A percentile compares a stretch with the other conserved stretches of the same genome.
Evolutionary conservation across 2,329 filamentous ascomycete genomes (phyloP).

Genomic region (Hymenoscyphus fraxineus): DNA sequence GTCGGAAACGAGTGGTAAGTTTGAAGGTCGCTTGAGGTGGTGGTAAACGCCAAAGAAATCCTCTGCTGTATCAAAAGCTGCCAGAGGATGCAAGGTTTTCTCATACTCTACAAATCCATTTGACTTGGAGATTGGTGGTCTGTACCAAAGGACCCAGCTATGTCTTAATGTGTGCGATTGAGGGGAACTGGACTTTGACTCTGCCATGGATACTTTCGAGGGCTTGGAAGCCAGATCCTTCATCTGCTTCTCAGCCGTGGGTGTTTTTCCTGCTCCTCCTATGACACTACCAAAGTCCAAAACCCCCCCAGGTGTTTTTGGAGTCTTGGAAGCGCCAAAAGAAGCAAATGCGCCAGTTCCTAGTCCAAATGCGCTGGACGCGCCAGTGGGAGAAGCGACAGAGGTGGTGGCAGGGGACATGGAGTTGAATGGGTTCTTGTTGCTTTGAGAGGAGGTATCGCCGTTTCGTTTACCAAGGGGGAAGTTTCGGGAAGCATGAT

Average conservation of each 20-base stretch:
- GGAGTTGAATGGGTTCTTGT: slow-evolving; percentile 73
- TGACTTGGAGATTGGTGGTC: slow-evolving; percentile 93
- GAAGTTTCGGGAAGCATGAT: slow-evolving; percentile 57
- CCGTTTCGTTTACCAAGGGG: slow-evolving; percentile 71
- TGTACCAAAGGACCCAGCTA: slow-evolving; percentile 95
- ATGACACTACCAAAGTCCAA: slow-evolving; percentile 69
- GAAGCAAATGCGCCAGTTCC: slow-evolving; percentile 95
- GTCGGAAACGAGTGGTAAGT: slow-evolving; percentile 86
- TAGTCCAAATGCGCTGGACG: slow-evolving; percentile 86
- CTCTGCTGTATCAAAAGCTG: slow-evolving; percentile 75
- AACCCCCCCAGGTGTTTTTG: slow-evolving; percentile 76
- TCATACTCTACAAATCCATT: slow-evolving; percentile 84
- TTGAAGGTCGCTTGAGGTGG: slow-evolving; percentile 85
- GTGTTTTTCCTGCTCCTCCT: slow-evolving; percentile 45
- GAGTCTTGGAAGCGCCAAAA: slow-evolving; percentile 80
- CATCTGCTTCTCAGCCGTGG: slow-evolving; percentile 61
- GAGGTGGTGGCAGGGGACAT: slow-evolving; percentile 67
- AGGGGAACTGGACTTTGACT: slow-evolving; percentile 42
- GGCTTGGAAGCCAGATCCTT: slow-evolving; percentile 41
- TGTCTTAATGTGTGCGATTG: slow-evolving; percentile 66
- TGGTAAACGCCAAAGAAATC: slow-evolving; percentile 88
- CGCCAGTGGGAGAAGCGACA: slow-evolving; percentile 71
- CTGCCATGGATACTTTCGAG: slow-evolving; percentile 40
- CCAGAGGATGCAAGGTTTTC: slow-evolving; percentile 87
- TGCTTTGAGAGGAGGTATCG: slow-evolving; percentile 68